Conservation (phyloP, 345 rosid genomes). For the Salix viminalis region DNA sequence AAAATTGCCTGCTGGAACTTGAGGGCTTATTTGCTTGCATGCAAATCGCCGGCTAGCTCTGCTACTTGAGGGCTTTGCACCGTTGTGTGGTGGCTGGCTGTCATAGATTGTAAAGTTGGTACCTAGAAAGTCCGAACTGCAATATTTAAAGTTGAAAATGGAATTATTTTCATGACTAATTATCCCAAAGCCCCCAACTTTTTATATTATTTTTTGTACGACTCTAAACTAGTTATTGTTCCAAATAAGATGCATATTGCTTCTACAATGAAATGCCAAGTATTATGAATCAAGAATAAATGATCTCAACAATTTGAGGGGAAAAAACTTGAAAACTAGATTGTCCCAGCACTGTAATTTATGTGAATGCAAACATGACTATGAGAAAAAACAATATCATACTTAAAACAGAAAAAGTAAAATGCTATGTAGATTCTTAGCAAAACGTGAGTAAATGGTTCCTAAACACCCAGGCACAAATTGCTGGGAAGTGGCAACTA, state of each 20-base stretch:
- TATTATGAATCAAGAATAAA: not conserved
- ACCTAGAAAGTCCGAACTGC: slow-evolving; percentile 94
- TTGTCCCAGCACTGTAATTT: not conserved
- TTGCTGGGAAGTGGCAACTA: not conserved
- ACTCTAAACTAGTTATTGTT: not conserved
- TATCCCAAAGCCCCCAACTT: not conserved
- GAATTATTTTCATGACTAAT: not conserved
- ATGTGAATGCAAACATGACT: not conserved
- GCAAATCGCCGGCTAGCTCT: slow-evolving; percentile 75
- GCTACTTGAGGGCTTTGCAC: slow-evolving; percentile 82
- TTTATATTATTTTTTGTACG: not conserved
- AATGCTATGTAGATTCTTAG: not conserved
- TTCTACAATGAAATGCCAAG: not conserved
- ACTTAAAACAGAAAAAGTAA: not conserved
- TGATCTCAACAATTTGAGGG: not conserved
- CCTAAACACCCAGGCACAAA: not conserved
- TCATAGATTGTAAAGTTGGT: slow-evolving; percentile 89
- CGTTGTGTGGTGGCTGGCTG: slow-evolving; percentile 73
- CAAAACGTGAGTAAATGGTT: not conserved
- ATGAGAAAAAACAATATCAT: not conserved
- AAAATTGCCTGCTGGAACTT: slow-evolving; percentile 83
- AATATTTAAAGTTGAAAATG: slow-evolving; percentile 3
- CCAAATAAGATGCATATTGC: not conserved
- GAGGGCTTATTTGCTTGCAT: slow-evolving; percentile 95
- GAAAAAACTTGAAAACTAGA: not conserved